Conservation (phyloP, 768 basidiomycete genomes). For the Filobasidium wieringae region DNA sequence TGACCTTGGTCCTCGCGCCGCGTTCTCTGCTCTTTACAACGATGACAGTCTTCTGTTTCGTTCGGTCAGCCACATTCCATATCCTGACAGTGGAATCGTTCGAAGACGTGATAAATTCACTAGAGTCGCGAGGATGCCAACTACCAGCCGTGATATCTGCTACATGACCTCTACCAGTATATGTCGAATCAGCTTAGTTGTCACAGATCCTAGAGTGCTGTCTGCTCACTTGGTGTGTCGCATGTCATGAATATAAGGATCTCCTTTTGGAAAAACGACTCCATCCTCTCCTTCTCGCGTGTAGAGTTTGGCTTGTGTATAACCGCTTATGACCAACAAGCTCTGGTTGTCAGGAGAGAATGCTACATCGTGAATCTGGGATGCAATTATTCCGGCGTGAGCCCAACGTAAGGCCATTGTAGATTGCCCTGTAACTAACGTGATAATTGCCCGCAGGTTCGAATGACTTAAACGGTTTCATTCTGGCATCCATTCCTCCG, state of each 20-base stretch:
- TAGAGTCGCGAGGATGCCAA: slow-evolving; percentile 82
- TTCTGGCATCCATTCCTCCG: slow-evolving; percentile 83
- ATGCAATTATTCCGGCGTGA: too few relatives aligned
- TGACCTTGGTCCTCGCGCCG: slow-evolving; percentile 84
- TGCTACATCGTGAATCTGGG: slow-evolving; percentile 76
- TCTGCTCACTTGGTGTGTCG: slow-evolving; percentile 92
- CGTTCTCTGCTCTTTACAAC: slow-evolving; percentile 93
- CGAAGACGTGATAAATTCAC: slow-evolving; percentile 82
- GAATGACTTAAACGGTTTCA: slow-evolving; percentile 90
- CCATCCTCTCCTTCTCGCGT: slow-evolving; percentile 83
- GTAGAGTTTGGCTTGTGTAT: slow-evolving; percentile 74
- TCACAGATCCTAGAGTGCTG: too few relatives aligned
- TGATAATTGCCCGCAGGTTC: slow-evolving; percentile 89
- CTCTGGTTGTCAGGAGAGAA: slow-evolving; percentile 78
- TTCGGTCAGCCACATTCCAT: slow-evolving; percentile 85
- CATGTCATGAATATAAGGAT: slow-evolving; percentile 97
- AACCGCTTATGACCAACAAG: slow-evolving; percentile 79
- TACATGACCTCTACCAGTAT: slow-evolving; percentile 67
- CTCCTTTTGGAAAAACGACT: slow-evolving; percentile 63
- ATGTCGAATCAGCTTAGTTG: background rate
- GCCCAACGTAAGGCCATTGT: slow-evolving; percentile 6
- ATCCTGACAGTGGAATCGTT: slow-evolving; percentile 93
- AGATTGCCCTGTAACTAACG: slow-evolving; percentile 42
- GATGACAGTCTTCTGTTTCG: slow-evolving; percentile 90
- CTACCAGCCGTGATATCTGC: slow-evolving; percentile 76